Base-by-base conservation (phyloP, 2,329 filamentous ascomycete species). In the Aspergillus sp. region DNA sequence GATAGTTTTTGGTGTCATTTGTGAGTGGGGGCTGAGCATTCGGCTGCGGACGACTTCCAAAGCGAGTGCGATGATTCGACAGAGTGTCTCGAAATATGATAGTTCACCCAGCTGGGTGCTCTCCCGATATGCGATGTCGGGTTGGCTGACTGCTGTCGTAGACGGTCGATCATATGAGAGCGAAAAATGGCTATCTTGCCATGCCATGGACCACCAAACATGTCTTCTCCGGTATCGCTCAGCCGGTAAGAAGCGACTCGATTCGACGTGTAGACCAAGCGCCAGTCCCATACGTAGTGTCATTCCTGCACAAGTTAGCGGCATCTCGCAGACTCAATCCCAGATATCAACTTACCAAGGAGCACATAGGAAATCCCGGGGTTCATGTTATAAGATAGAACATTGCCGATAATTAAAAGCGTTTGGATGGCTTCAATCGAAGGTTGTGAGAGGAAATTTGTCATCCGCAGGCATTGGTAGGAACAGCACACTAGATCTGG, bases 121-220 rank as follows among this genome's bases (percentile, higher is more conserved):
- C 13, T 71, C 67, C 53, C 69, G 65, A 59, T 79, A 72, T 22
- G 75, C 69, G 7, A 78, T 77, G 41, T 74, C 71, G 1, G 73
- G 71, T 50, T 75, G 74, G 45, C 73, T 68, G n/a, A 79, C 75
- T 5, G 78, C 77, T 22, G 71, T 75, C 12, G 76, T 78, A 2
- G 78, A 79, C 1, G 74, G 74, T 33, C 81, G 68, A 56, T 84
- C 81, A 56, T 83, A 84, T 2, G 80, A 83, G 27, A 84, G 75
- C 7, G 80, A 83, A 20, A 84, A 74, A 42, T 83, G 70, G 48
- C 78, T 82, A 55, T 84, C 81, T 59, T 83, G 81, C 81, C 81
- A 84, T 27, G 82, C 73, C 53, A 83, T 73, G 2, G 79, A 79
- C 81, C 81, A 84, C 72, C 72, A 75, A 41, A 73, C 67, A 53